Base-by-base conservation (phyloP, 2,329 filamentous ascomycete genomes). In the Cladorrhinum sp. region DNA sequence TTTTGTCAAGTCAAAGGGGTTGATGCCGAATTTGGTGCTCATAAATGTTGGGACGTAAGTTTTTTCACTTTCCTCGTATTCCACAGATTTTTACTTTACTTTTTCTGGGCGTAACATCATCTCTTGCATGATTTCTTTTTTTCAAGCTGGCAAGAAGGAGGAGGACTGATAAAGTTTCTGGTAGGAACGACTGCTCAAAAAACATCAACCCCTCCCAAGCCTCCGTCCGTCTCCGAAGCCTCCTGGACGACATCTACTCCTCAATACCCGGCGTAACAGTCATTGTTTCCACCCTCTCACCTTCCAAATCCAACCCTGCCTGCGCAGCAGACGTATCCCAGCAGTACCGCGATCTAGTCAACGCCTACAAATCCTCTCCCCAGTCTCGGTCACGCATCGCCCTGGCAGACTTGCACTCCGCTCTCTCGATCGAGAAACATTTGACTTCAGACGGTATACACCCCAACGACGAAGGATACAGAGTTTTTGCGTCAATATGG, bases 381-480 rank as follows among this genome's bases (percentile, higher is more conserved):
- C n/a, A n/a, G n/a, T n/a, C n/a, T n/a, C n/a, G n/a, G n/a, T n/a
- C n/a, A n/a, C 20, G 56, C 5, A 59, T 65, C 23, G 59, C 22
- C 1, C 32, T 65, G 12, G 64, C 64, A 24, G 62, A 65, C 13
- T 48, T 65, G n/a, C 9, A 62, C 57, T n/a, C 25, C 4, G 53
- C 41, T 45, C 29, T 61, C 36, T 22, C 41, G 16, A 18, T 41
- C 8, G 8, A 58, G 53, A 13, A 50, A 57, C 24, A 56, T 20
- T 51, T 58, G 50, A 41, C 57, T 25, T n/a, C 53, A 3, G 51
- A 59, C 50, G 63, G 59, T 23, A 60, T 58, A 38, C 64, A 66
- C 50, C 64, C 64, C 13, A 66, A 48, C 38, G 54, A 66, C 49
- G 53, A 12, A 5, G 64, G 64, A 10, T 63, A 64, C 50, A 57